Conservation (phyloP, 768 basidiomycete genomes). For the Suillus hirtellus region DNA sequence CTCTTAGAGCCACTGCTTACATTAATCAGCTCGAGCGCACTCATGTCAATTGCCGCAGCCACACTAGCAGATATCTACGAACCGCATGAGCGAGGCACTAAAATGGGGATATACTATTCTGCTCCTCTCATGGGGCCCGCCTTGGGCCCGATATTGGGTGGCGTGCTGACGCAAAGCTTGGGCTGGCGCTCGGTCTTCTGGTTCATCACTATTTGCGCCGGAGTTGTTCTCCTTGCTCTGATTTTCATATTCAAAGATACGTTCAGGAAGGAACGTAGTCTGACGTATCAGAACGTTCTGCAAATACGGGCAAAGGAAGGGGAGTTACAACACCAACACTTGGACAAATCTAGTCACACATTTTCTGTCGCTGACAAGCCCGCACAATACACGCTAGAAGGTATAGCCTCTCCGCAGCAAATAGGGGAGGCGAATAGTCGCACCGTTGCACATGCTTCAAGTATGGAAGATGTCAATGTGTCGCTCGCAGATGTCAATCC, state of each 20-base stretch:
- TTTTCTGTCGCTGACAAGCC: not conserved
- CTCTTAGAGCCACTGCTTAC: not conserved
- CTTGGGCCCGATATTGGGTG: constrained; percentile 43
- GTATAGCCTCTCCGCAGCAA: constrained; percentile 14
- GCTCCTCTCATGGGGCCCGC: constrained; percentile 63
- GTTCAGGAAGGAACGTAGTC: constrained; percentile 74
- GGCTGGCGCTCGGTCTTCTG: constrained; percentile 82
- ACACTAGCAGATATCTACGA: constrained; percentile 76
- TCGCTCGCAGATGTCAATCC: constrained; percentile 70
- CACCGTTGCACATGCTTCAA: constrained; percentile 11
- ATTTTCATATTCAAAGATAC: constrained; percentile 72
- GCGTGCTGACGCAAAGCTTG: constrained; percentile 59
- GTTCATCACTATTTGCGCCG: constrained; percentile 67
- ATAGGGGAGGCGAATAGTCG: not conserved
- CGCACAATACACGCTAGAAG: not conserved
- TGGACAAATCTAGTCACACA: constrained; percentile 20
- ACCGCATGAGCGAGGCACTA: constrained; percentile 64
- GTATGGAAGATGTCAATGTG: constrained; percentile 43
- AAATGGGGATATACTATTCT: constrained; percentile 77
- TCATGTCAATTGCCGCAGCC: constrained; percentile 67
- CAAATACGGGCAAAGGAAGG: constrained; percentile 39
- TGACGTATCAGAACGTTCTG: constrained; percentile 69
- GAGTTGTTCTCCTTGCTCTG: constrained; percentile 52
- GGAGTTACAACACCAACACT: constrained; percentile 13
- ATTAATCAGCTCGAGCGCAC: constrained; percentile 52